Base-by-base conservation (phyloP, 192 early-diverging fungal species). In the Pecoramyces ruminantium region DNA sequence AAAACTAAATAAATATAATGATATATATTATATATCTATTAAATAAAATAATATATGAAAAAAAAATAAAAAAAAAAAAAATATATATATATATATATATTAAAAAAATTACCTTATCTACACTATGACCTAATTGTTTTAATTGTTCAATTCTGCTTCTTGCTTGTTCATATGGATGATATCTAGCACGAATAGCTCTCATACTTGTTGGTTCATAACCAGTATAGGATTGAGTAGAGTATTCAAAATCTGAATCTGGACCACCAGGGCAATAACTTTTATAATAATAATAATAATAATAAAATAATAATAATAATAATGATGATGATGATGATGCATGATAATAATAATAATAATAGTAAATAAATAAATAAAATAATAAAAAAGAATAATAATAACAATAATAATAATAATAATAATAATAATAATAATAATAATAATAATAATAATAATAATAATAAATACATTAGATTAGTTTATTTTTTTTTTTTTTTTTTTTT, bases 221-320 rank as follows among this genome's bases (percentile, higher is more conserved):
- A 29, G 98, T 99, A 81, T 99, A 99, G n/a, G 97, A 98, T 85
- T 99, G 98, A 78, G 98, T 99, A 77, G 96, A 97, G 86, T 99
- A 99, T 87, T 99, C 98, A 84, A 99, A 99, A 85, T 99, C 98
- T 12, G 96, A 97, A 84, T 99, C 98, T 5, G 98, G 98, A 1
- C 98, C 98, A 78, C 97, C 97, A 27, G 97, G 97, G 82, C 97
- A 96, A 86, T 97, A 94, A 21, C 91, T 92, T 82, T 25, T 79
- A 30, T n/a, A 28, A 30, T 30, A 25, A 29, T 51, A 2, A 28
- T 1, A 27, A 42, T 42, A 29, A 21, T 6, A 30, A n/a, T n/a
- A 27, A 80, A 28, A 8, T 51, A 67, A 39, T 34, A 83, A 34
- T 80, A 30, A 0, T 81, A 34, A 29, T 29, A 78, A 27, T n/a